Conservation (phyloP, 1,284 basidiomycete species). For the Macrocystidia cucumis region DNA sequence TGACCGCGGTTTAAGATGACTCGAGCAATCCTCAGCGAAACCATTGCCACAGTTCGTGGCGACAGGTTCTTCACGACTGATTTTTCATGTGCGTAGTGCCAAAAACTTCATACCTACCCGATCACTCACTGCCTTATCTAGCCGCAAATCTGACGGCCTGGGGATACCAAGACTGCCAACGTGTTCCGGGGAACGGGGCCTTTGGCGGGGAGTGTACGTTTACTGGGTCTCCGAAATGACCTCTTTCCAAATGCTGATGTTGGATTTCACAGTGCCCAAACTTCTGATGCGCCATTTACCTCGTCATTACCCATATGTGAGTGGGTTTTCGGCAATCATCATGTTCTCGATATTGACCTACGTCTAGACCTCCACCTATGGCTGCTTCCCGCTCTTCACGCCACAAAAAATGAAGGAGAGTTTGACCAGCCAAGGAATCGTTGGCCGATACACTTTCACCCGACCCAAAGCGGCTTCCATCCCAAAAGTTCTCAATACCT, state of each 20-base stretch:
- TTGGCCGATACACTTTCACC: background rate
- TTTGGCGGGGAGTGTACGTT: constrained; percentile 14
- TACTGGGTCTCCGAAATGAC: too few relatives aligned
- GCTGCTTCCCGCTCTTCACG: constrained; percentile 9
- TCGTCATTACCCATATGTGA: constrained; percentile 15
- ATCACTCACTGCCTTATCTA: background rate
- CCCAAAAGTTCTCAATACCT: constrained; percentile 3
- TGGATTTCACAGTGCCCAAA: constrained; percentile 3
- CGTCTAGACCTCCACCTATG: constrained; percentile 28
- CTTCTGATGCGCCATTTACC: constrained; percentile 5
- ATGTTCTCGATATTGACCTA: background rate
- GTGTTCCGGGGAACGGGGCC: constrained; percentile 29
- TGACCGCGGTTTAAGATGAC: background rate
- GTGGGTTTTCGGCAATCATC: constrained; percentile 3
- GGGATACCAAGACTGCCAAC: constrained; percentile 37
- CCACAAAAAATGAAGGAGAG: constrained; percentile 4
- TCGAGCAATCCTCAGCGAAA: background rate
- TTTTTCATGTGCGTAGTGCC: too few relatives aligned
- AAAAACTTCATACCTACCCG: too few relatives aligned
- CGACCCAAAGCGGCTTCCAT: background rate
- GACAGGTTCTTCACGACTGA: constrained; percentile 1
- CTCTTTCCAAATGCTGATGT: too few relatives aligned
- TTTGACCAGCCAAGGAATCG: constrained; percentile 2
- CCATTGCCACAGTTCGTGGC: background rate
- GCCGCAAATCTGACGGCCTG: constrained; percentile 35